A percentile compares a stretch with the other conserved stretches of the same genome.
These are phyloP conservation scores for Cicer arietinum DNA, from an alignment of 306 rosid species.

Conservation along the genomic window DNA sequence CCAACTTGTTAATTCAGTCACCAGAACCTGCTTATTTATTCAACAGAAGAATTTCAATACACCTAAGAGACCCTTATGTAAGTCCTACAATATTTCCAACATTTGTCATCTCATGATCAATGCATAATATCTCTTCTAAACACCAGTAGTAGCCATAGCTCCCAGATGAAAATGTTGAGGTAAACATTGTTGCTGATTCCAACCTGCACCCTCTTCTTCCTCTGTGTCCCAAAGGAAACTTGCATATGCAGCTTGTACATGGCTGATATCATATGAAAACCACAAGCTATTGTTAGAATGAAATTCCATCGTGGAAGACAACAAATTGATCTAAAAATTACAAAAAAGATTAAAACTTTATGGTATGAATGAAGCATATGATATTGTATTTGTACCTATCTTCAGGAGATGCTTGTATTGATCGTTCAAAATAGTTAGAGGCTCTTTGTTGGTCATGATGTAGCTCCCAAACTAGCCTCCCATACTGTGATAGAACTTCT, in stretches of 20 bases:
- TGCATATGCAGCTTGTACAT: slow-evolving; percentile 89
- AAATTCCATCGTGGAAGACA: not conserved
- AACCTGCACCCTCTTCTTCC: slow-evolving; percentile 51
- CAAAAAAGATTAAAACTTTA: not conserved
- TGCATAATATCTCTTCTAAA: slow-evolving; percentile 31
- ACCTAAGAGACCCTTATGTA: no score
- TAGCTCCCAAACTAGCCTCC: slow-evolving; percentile 78
- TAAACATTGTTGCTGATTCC: slow-evolving; percentile 17
- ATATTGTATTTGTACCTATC: slow-evolving; percentile 61
- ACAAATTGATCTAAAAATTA: not conserved
- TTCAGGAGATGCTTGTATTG: slow-evolving; percentile 79
- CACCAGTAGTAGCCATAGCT: slow-evolving; percentile 62
- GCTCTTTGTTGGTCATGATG: slow-evolving; percentile 77
- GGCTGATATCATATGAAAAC: slow-evolving; percentile 56
- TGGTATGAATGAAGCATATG: not conserved
- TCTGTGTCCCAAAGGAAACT: slow-evolving; percentile 86
- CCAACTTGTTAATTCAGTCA: no score
- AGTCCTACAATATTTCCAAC: not conserved
- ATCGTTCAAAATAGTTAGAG: slow-evolving; percentile 67
- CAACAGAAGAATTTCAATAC: no score
- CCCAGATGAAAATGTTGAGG: slow-evolving; percentile 44
- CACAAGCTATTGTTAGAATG: slow-evolving; percentile 28
- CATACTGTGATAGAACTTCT: slow-evolving; percentile 73
- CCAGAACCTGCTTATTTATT: no score
- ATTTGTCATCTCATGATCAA: slow-evolving; percentile 4